phyloP scores from a whole-genome alignment of 345 rosid genomes.

The Salix koriyanagi region DNA sequence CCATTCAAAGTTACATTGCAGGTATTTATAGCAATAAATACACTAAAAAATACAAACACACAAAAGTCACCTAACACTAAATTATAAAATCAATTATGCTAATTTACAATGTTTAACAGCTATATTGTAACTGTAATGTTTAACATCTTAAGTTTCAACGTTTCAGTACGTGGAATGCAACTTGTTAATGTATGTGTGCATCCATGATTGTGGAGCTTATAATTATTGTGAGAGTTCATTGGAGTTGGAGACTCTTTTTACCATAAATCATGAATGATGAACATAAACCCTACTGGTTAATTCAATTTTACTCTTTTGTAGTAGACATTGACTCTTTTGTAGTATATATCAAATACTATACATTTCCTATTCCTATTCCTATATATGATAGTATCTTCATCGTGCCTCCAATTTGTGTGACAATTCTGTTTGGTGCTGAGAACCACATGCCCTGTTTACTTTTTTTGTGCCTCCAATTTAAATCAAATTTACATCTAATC shows the following conservation, averaged over 20 bases:
- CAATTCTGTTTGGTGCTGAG: neutral
- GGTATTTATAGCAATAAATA: too few relatives aligned
- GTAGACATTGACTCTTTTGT: too few relatives aligned
- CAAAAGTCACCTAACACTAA: too few relatives aligned
- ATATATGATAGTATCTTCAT: neutral
- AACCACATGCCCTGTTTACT: neutral
- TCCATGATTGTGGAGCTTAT: neutral
- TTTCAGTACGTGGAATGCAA: neutral
- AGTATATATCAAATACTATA: too few relatives aligned
- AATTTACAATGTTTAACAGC: too few relatives aligned
- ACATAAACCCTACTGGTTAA: neutral
- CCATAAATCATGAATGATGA: neutral
- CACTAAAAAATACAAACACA: too few relatives aligned
- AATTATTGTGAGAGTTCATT: neutral
- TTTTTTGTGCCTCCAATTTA: too few relatives aligned
- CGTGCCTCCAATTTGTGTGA: neutral
- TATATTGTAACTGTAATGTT: too few relatives aligned
- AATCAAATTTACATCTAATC: neutral
- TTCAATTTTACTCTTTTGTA: neutral
- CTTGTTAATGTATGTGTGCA: neutral
- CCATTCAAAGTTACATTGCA: too few relatives aligned
- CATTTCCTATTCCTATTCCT: too few relatives aligned
- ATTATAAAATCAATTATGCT: too few relatives aligned
- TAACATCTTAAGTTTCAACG: neutral
- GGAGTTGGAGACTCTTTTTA: too few relatives aligned